These are phyloP conservation scores for Neopestalotiopsis clavispora DNA, from an alignment of 2,329 filamentous ascomycete species.

Conservation along the genomic window DNA sequence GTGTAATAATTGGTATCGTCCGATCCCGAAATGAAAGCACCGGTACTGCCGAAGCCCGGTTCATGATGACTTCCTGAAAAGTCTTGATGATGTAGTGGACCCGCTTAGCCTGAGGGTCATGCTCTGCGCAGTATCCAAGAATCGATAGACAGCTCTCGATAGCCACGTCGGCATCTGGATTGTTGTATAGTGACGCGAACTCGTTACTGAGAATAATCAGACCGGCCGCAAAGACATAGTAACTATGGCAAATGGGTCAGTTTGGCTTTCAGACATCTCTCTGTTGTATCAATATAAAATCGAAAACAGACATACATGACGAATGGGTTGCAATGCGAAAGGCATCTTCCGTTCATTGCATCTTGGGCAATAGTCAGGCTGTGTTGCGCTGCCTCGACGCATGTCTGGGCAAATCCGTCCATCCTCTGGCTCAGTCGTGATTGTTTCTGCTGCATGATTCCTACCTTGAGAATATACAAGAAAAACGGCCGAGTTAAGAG, in stretches of 20 bases:
- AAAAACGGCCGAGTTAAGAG: constrained; percentile 70
- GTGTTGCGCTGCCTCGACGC: constrained; percentile 54
- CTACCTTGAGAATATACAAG: constrained; percentile 55
- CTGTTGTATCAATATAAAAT: neutral
- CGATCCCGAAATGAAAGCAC: constrained; percentile 30
- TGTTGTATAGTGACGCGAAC: constrained; percentile 54
- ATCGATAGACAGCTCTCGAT: constrained; percentile 51
- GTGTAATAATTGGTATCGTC: constrained; percentile 32
- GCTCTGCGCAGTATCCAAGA: constrained; percentile 52
- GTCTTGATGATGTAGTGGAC: constrained; percentile 54
- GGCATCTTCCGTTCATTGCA: constrained; percentile 47
- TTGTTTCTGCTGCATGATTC: constrained; percentile 30
- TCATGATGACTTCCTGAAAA: constrained; percentile 48
- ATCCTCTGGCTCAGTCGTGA: constrained; percentile 40
- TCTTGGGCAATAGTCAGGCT: constrained; percentile 52
- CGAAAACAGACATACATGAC: constrained; percentile 51
- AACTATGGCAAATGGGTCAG: constrained; percentile 40
- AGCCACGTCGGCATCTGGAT: constrained; percentile 44
- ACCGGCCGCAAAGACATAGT: constrained; percentile 60
- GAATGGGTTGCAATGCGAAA: constrained; percentile 60
- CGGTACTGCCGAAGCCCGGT: constrained; percentile 29
- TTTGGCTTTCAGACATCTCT: neutral
- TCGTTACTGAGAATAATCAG: constrained; percentile 62
- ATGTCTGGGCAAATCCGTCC: constrained; percentile 54
- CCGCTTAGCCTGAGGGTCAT: constrained; percentile 54